Evolutionary conservation across 2,329 filamentous ascomycete species (phyloP).

Genomic region (Talaromyces sp.): DNA sequence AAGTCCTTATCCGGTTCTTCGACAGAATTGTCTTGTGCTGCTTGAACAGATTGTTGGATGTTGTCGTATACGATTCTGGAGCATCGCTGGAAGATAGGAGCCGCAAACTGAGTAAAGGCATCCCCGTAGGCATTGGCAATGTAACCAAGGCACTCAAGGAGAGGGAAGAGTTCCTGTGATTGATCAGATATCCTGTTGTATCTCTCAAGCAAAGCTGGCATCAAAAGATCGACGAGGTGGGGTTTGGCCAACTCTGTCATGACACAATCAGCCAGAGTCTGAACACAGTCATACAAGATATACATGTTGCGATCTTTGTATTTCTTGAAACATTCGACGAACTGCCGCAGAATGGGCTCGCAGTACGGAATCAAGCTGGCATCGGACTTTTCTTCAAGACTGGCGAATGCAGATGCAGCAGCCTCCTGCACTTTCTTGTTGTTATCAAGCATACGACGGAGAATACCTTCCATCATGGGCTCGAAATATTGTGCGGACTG

Average conservation of each 20-base stretch:
- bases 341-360: constrained; percentile 83
- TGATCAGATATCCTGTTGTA: constrained; percentile 85
- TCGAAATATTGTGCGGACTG: constrained; percentile 78
- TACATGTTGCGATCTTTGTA: constrained; percentile 99
- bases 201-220: constrained; percentile 84
- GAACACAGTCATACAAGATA: constrained; percentile 96
- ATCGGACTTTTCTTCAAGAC: constrained; percentile 88
- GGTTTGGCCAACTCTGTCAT: constrained; percentile 74
- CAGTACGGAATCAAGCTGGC: constrained; percentile 77
- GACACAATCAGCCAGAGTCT: constrained; percentile 90
- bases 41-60: constrained; percentile 70
- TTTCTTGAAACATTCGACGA: constrained; percentile 82
- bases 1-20: constrained; percentile 95
- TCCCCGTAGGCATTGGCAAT: constrained; percentile 80
- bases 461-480: constrained; percentile 93
- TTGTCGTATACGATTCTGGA: constrained; percentile 89
- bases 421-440: constrained; percentile 99
- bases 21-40: constrained; percentile 60
- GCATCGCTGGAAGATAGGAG: constrained; percentile 80
- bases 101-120: constrained; percentile 77
- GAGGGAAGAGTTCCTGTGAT: constrained; percentile 86
- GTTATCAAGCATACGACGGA: constrained; percentile 89
- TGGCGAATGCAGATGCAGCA: constrained; percentile 90
- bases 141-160: constrained; percentile 95
- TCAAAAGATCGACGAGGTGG: constrained; percentile 75